These are phyloP conservation scores for Sporisorium reilianum DNA, from an alignment of 1,284 basidiomycete genomes.

Conservation along the genomic window DNA sequence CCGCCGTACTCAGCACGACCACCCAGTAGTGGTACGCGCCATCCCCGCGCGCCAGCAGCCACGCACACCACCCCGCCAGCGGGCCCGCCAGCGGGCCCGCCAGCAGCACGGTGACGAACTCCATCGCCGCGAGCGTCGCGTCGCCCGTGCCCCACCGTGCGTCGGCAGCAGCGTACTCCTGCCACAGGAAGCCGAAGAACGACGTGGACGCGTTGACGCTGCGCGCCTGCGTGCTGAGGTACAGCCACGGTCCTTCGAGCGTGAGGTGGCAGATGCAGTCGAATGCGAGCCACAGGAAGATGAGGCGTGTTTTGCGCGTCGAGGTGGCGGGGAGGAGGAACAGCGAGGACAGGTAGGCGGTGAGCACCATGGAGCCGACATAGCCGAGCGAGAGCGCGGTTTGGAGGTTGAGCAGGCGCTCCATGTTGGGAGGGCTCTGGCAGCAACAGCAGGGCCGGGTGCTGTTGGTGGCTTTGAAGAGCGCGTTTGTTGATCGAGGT, in stretches of 20 bases:
- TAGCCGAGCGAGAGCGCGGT: constrained; percentile 50
- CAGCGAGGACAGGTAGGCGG: constrained; percentile 28
- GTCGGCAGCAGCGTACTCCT: constrained; percentile 63
- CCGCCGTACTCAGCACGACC: constrained; percentile 54
- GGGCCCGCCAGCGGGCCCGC: too few species aligned
- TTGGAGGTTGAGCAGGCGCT: constrained; percentile 45
- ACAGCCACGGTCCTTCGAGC: constrained; percentile 64
- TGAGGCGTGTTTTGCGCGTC: constrained; percentile 31
- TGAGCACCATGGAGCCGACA: constrained; percentile 38
- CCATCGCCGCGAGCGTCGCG: constrained; percentile 58
- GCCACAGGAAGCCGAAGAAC: constrained; percentile 62
- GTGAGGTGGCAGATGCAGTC: constrained; percentile 60
- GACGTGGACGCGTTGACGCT: constrained; percentile 47
- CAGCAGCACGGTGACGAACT: constrained; percentile 58
- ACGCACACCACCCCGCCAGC: constrained; percentile 59
- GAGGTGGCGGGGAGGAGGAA: constrained; percentile 14
- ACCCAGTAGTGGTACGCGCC: constrained; percentile 60
- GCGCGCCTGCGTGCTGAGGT: constrained; percentile 46
- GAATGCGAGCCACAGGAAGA: constrained; percentile 64
- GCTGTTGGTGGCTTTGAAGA: neutral
- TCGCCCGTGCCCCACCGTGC: constrained; percentile 59
- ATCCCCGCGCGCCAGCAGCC: constrained; percentile 42
- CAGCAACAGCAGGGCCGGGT: neutral
- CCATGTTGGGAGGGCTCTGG: constrained; percentile 13
- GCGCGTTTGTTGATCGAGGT: too few species aligned